phyloP scores from a whole-genome alignment of 73 alveolate species.

The Blepharisma japonicum region DNA sequence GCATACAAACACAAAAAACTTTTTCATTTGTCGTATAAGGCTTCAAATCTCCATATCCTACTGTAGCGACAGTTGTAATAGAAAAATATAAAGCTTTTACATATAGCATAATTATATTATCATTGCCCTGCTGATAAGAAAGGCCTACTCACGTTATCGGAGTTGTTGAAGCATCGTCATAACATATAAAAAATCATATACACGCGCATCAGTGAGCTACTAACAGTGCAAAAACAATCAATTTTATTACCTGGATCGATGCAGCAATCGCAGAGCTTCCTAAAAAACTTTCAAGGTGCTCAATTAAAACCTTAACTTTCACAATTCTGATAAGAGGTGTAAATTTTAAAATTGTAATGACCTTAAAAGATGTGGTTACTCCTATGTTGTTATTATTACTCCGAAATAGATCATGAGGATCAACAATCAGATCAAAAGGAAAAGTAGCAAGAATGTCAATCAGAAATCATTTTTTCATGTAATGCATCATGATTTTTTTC shows the following conservation, averaged over 20 bases:
- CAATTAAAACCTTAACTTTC: not conserved
- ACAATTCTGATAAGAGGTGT: not conserved
- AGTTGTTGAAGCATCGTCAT: not conserved
- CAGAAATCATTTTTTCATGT: slow-evolving; percentile 10
- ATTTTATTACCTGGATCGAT: not conserved
- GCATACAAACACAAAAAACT: slow-evolving; percentile 37
- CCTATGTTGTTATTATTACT: not conserved
- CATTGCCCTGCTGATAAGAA: not conserved
- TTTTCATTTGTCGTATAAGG: slow-evolving; percentile 53
- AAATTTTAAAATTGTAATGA: not conserved
- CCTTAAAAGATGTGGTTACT: not conserved
- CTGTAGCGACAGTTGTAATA: slow-evolving; percentile 58
- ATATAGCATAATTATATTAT: slow-evolving; percentile 26
- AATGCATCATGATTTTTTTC: slow-evolving; percentile 14
- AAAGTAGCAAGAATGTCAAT: slow-evolving; percentile 29
- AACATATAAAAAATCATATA: slow-evolving; percentile 31
- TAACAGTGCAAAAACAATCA: not conserved
- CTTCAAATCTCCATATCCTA: slow-evolving; percentile 72
- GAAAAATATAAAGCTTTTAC: slow-evolving; percentile 47
- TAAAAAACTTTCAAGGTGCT: not conserved
- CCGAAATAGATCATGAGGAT: not conserved
- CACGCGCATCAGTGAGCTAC: slow-evolving; percentile 46
- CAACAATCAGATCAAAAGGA: slow-evolving; percentile 8
- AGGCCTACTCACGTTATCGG: slow-evolving; percentile 32
- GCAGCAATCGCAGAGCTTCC: not conserved